Evolutionary conservation across 495 filamentous ascomycete species (phyloP), one percentile per base, ranked within the genome.

Genomic region (Hypoxylon trugodes): DNA sequence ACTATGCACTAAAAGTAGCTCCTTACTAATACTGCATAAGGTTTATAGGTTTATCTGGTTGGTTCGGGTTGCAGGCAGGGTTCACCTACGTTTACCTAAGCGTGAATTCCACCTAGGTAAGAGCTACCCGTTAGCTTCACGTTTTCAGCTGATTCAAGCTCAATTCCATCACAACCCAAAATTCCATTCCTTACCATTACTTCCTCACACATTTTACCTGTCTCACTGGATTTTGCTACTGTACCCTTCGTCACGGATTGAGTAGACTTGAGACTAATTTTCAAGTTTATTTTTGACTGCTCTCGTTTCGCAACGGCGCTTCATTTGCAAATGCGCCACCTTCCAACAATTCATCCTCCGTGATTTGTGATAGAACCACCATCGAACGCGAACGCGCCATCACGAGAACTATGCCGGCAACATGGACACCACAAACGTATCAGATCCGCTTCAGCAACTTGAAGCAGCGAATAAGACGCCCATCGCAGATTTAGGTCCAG

Each of bases 401-500:
- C 9, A 47, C 25, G n/a, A 13, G 12, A 53, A 65, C 32, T 60
- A 72, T 70, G 67, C 57, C 58, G 56, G 36, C 32, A 63, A 53
- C 25, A 73, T 73, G 70, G 65, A 58, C 18, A 28, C 33, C 16
- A 49, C 48, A 52, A 53, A 61, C 61, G 18, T 49, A 15, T 48
- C 52, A 49, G 40, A 61, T 32, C 42, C 43, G 26, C 43, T 32
- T 9, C 64, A 53, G 21, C 38, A 47, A 15, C 65, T 74, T 7
- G 40, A 56, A 36, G 25, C 56, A 6, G 61, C 63, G 25, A 55
- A 47, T 15, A 77, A 74, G 22, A 79, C 87, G 42, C 79, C 89
- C 18, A 93, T 96, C 67, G 84, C 90, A 25, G 77, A 88, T 65
- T 81, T 95, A 46, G 74, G 77, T 7, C 91, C 91, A n/a, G 73